Evolutionary conservation across 2,329 filamentous ascomycete genomes (phyloP).

Genomic region (Amesomyces nigricolor): DNA sequence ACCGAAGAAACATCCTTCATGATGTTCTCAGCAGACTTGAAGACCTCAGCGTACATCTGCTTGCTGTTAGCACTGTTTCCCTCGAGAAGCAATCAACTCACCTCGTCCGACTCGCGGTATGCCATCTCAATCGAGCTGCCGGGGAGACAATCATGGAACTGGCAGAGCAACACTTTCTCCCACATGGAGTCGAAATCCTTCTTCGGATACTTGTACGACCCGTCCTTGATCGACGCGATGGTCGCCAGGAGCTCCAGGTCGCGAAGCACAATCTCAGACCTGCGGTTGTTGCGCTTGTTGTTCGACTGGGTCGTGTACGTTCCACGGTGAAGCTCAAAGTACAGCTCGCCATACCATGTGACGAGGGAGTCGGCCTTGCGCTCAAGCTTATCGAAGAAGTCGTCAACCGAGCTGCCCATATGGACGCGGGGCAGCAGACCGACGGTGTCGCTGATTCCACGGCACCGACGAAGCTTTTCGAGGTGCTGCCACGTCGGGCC

Average conservation of each 20-base stretch:
- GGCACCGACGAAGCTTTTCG: slow-evolving; percentile 88
- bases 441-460: slow-evolving; percentile 82
- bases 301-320: slow-evolving; percentile 97
- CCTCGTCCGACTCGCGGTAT: slow-evolving; percentile 88
- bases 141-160: slow-evolving; percentile 96
- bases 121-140: slow-evolving; percentile 97
- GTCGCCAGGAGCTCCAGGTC: slow-evolving; percentile 87
- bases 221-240: slow-evolving; percentile 67
- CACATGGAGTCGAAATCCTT: slow-evolving; percentile 93
- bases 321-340: slow-evolving; percentile 94
- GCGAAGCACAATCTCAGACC: slow-evolving; percentile 75
- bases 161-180: slow-evolving; percentile 85
- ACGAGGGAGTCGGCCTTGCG: slow-evolving; percentile 73
- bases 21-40: slow-evolving; percentile 67
- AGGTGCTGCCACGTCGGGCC: slow-evolving; percentile 91
- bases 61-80: slow-evolving; percentile 24
- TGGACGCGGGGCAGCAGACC: slow-evolving; percentile 81
- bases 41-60: slow-evolving; percentile 75
- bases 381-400: slow-evolving; percentile 85
- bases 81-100: slow-evolving; percentile 30
- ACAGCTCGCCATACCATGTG: slow-evolving; percentile 97
- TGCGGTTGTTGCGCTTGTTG: slow-evolving; percentile 92
- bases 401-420: slow-evolving; percentile 83
- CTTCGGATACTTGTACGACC: slow-evolving; percentile 83
- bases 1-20: slow-evolving; percentile 63